Evolutionary conservation across 2,329 filamentous ascomycete species (phyloP), one percentile per base, ranked within the genome.

Genomic region (Colletotrichum salicis): DNA sequence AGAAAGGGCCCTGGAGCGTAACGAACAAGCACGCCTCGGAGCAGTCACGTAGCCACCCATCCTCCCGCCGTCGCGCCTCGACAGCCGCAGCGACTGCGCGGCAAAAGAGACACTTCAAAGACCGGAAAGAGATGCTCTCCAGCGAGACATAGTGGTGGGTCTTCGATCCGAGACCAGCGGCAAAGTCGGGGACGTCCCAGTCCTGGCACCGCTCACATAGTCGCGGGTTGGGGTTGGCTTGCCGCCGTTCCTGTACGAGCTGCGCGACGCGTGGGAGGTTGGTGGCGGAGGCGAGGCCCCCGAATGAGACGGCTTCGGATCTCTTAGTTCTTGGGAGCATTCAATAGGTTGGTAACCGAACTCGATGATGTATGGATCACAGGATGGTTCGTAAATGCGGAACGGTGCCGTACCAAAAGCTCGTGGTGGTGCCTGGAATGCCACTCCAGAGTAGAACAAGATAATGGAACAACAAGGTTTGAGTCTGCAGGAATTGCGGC

Each of bases 131-230:
- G 3, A 69, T 33, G 22, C 13, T 24, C 2, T 7, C 27, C 5
- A 69, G 24, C 0, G 27, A 55, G 6, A 64, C 5, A 11, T 69
- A 64, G 24, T 52, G 22, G 12, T 69, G 66, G 29, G 54, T 54
- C 60, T 69, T 69, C 13, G 52, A 22, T 10, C 66, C 59, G 13
- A 37, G 60, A 15, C 66, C 59, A 5, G 66, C 60, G 3, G 66
- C 60, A 29, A 69, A 69, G 22, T 64, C 60, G 27, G 60, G 66
- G 15, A 69, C 54, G 59, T 69, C 52, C 66, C 66, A 69, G 24
- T 69, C 59, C 31, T 57, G 66, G 66, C 66, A 69, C 29, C 59
- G 60, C 37, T 12, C 59, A 37, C 66, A 69, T 52, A 69, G 66
- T 52, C 22, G 37, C 19, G 66, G 59, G 54, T 19, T 69, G 31